Evolutionary conservation across 2,329 filamentous ascomycete species (phyloP), one percentile per base, ranked within the genome.

Genomic region (Xylariaceae sp.): DNA sequence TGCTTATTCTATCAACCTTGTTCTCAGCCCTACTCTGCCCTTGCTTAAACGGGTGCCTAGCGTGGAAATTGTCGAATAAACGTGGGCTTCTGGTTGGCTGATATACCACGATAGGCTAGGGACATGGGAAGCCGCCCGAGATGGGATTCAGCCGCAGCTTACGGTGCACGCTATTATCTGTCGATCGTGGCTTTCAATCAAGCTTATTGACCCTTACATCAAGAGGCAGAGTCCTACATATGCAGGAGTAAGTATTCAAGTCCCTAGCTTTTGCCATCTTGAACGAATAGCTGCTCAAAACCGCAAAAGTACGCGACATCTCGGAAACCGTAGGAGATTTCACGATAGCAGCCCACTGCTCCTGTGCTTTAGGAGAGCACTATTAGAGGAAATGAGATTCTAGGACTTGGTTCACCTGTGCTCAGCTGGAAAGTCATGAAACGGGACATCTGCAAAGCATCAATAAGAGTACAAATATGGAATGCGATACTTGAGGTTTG

Each of bases 1-100:
- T 46, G 40, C 16, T 28, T 29, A 21, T 12, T n/a, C 6, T 16
- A 26, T 49, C 37, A 54, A 54, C 39, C 45, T 54, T 54, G 33
- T 23, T 17, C 41, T 39, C 19, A 49, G 49, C 50, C 37, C 34
- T 54, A 44, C 29, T 21, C 4, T 8, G 14, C 4, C 24, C 11
- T 11, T 7, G 7, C n/a, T n/a, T n/a, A n/a, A 6, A 31, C 33
- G n/a, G 29, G 48, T 31, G 6, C 52, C 36, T 21, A 21, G 36
- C 29, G 23, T 37, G 29, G 45, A 50, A 54, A 44, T 41, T 43
- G 28, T 31, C 12, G 17, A 19, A 6, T 11, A 17, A 29, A 2
- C n/a, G n/a, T 14, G 17, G 9, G 23, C 16, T 44, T 44, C n/a
- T 33, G 23, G 49, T 55, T 55, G 37, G 53, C 16, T 14, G n/a